Percentiles rank a stretch among this genome's conserved stretches.
These are phyloP conservation scores for Leishmania tropica DNA, from an alignment of 208 protist genomes.

Conservation along the genomic window DNA sequence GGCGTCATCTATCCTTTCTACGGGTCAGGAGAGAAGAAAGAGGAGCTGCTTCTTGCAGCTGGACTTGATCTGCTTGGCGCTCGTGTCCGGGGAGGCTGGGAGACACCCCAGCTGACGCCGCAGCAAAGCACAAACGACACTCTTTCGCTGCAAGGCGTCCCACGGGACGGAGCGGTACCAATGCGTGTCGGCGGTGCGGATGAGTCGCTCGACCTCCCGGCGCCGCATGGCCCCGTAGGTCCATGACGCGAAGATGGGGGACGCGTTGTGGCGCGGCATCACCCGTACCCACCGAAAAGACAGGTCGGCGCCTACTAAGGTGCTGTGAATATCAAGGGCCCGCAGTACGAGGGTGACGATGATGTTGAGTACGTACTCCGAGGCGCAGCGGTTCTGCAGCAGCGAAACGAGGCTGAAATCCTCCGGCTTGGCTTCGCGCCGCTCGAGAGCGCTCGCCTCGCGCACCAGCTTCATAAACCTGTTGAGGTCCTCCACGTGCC, in stretches of 20 bases:
- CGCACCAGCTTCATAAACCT: conserved; percentile 19
- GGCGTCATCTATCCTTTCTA: background rate
- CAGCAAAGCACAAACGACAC: conserved; percentile 47
- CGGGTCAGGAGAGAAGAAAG: conserved; percentile 37
- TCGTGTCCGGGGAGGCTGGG: background rate
- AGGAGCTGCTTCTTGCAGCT: conserved; percentile 56
- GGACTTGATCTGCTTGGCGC: conserved; percentile 10
- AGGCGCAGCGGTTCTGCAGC: conserved; percentile 24
- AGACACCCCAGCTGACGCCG: conserved; percentile 42
- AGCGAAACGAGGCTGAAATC: conserved; percentile 48
- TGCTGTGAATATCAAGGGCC: conserved; percentile 28
- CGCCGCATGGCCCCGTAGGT: conserved; percentile 33
- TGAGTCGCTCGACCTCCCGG: conserved; percentile 29
- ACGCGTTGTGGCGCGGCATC: conserved; percentile 16
- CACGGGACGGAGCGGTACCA: conserved; percentile 37
- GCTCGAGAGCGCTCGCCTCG: conserved; percentile 19
- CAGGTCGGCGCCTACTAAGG: conserved; percentile 45
- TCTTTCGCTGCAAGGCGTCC: conserved; percentile 31
- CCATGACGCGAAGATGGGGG: conserved; percentile 45
- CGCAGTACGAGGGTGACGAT: conserved; percentile 41
- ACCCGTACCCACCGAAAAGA: conserved; percentile 52
- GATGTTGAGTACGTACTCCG: conserved; percentile 57
- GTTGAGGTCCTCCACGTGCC: conserved; percentile 12
- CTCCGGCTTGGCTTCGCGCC: conserved; percentile 36
- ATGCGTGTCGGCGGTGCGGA: conserved; percentile 25